Percentiles rank a stretch among this genome's conserved stretches.
phyloP scores from a whole-genome alignment of 371 early-diverging fungal genomes.

The Mucor circinelloides region DNA sequence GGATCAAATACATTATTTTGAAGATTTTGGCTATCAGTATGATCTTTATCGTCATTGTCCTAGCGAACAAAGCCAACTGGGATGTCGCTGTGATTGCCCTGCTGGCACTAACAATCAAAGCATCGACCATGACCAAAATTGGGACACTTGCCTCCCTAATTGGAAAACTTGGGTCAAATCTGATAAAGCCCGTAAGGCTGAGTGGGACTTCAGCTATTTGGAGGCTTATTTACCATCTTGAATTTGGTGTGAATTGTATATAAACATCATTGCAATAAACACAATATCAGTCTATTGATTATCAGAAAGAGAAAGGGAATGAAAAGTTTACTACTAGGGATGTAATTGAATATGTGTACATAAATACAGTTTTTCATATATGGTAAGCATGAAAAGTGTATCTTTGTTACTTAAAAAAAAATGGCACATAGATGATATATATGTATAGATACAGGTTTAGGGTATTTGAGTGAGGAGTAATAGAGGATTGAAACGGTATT shows the following conservation, averaged over 20 bases:
- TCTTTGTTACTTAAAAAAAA: neutral
- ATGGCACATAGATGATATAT: neutral
- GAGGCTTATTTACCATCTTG: neutral
- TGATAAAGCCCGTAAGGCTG: neutral
- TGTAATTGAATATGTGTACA: no score
- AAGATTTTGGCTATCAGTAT: constrained; percentile 87
- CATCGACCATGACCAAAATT: constrained; percentile 46
- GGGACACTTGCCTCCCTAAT: constrained; percentile 44
- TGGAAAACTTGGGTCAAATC: constrained; percentile 22
- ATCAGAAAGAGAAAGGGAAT: no score
- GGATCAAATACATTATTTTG: constrained; percentile 89
- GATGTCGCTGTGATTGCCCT: constrained; percentile 50
- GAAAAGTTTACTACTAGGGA: no score
- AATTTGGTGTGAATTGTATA: neutral
- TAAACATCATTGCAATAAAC: neutral
- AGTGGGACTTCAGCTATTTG: neutral
- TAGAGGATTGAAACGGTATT: neutral
- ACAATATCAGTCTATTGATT: no score
- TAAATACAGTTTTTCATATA: no score
- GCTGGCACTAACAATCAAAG: constrained; percentile 33
- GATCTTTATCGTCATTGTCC: constrained; percentile 77
- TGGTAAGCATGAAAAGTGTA: no score
- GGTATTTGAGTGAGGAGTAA: constrained; percentile 2
- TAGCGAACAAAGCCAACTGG: constrained; percentile 31
- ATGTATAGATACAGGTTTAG: neutral